These are phyloP conservation scores for Ogataea ramenticola DNA, from an alignment of 805 yeast species.

Conservation along the genomic window DNA sequence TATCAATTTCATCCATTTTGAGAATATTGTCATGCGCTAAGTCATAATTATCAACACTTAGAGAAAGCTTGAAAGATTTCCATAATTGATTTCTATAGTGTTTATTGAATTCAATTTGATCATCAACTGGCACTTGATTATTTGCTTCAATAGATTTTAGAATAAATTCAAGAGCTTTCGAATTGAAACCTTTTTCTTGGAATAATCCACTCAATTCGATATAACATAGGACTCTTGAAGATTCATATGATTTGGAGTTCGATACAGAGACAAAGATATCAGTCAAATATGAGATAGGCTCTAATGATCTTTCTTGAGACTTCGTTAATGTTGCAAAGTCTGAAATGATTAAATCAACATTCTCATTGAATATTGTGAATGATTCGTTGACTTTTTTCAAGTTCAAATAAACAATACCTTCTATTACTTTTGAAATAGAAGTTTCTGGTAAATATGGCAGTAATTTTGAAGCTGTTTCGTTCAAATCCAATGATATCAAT, in stretches of 20 bases:
- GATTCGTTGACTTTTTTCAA: slow-evolving; percentile 18
- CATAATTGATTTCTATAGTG: slow-evolving; percentile 7
- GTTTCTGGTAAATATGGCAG: slow-evolving; percentile 14
- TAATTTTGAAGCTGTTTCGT: slow-evolving; percentile 8
- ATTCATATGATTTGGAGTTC: slow-evolving; percentile 7
- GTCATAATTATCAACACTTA: slow-evolving; percentile 24
- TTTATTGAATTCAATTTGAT: slow-evolving; percentile 14
- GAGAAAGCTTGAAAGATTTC: slow-evolving; percentile 21
- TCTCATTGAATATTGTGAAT: slow-evolving; percentile 20
- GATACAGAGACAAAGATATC: slow-evolving; percentile 10
- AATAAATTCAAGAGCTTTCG: slow-evolving; percentile 29
- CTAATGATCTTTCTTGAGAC: slow-evolving; percentile 11
- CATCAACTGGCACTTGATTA: slow-evolving; percentile 7
- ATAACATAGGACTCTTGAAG: slow-evolving; percentile 29
- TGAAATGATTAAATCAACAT: slow-evolving; percentile 21
- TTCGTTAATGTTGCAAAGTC: slow-evolving; percentile 10
- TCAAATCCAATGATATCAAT: slow-evolving; percentile 8
- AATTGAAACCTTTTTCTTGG: slow-evolving; percentile 21
- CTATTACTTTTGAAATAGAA: slow-evolving; percentile 17
- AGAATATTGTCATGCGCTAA: slow-evolving; percentile 20
- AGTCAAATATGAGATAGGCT: slow-evolving; percentile 4
- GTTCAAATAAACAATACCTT: slow-evolving; percentile 21
- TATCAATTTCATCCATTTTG: slow-evolving; percentile 14
- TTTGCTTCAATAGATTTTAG: slow-evolving; percentile 9
- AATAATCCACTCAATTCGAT: slow-evolving; percentile 31